phyloP scores from a whole-genome alignment of 306 rosid species.

The Coriaria nepalensis region DNA sequence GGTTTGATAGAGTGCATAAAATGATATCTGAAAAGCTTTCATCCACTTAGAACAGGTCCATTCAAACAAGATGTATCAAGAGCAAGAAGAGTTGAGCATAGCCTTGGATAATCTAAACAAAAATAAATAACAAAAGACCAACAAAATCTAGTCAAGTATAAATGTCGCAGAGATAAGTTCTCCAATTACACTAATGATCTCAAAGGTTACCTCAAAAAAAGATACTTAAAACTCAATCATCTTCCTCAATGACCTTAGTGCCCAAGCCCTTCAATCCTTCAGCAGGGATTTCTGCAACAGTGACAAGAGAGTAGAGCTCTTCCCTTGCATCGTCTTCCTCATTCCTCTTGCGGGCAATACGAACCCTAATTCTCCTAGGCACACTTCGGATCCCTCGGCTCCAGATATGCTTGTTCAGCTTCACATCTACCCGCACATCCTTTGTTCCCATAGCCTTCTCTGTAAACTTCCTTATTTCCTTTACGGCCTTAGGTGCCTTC shows the following conservation, averaged over 20 bases:
- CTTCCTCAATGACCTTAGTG: conserved; percentile 83
- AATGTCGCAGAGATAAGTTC: too few species aligned
- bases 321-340: conserved; percentile 98
- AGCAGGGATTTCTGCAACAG: conserved; percentile 70
- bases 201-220: conserved; percentile 9
- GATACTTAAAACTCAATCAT: conserved; percentile 36
- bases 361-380: conserved; percentile 84
- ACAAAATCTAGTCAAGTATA: neutral
- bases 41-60: too few species aligned
- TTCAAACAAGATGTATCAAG: too few species aligned
- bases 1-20: too few species aligned
- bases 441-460: conserved; percentile 85
- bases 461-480: conserved; percentile 90
- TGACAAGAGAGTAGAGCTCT: conserved; percentile 81
- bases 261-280: conserved; percentile 81
- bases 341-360: conserved; percentile 93
- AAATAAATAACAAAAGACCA: too few species aligned
- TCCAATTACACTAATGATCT: too few species aligned
- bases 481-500: conserved; percentile 93
- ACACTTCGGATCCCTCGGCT: conserved; percentile 94
- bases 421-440: conserved; percentile 90
- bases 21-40: too few species aligned
- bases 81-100: too few species aligned
- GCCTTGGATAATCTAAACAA: too few species aligned
- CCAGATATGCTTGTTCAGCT: conserved; percentile 82